Evolutionary conservation across 208 protist species (phyloP).

Genomic region (Leishmania gerbilli): DNA sequence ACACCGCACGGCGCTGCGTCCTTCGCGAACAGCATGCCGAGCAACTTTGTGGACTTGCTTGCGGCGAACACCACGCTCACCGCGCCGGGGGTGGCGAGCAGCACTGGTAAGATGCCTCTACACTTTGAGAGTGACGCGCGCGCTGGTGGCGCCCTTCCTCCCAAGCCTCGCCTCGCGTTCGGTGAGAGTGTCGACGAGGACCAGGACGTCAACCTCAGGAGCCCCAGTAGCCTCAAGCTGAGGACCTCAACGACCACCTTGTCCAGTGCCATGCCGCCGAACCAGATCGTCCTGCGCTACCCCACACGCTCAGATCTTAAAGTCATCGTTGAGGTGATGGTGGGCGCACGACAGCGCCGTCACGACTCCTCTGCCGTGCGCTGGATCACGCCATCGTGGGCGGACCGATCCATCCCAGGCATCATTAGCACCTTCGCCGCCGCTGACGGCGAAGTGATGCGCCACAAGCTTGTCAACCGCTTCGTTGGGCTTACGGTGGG

Average conservation of each 20-base stretch:
- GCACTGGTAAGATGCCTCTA: conserved; percentile 22
- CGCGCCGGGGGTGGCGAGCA: conserved; percentile 10
- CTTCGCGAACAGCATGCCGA: conserved; percentile 16
- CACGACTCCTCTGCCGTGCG: conserved; percentile 50
- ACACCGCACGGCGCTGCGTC: conserved; percentile 22
- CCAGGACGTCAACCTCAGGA: conserved; percentile 20
- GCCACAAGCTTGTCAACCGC: conserved; percentile 61
- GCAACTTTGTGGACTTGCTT: conserved; percentile 10
- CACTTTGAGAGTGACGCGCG: conserved; percentile 13
- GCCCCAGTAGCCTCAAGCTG: conserved; percentile 7
- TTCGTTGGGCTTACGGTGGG: conserved; percentile 66
- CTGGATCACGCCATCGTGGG: conserved; percentile 61
- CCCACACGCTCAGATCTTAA: conserved; percentile 56
- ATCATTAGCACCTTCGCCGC: conserved; percentile 48
- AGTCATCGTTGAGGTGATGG: conserved; percentile 60
- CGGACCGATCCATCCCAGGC: conserved; percentile 22
- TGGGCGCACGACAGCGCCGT: conserved; percentile 55
- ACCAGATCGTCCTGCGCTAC: conserved; percentile 53
- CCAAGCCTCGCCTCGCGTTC: conserved; percentile 12
- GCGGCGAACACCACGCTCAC: not conserved
- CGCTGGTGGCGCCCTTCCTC: not conserved
- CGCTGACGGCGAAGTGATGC: conserved; percentile 50
- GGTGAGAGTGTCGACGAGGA: conserved; percentile 15
- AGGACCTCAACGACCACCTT: not conserved
- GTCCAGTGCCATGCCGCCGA: conserved; percentile 9